Evolutionary conservation across 768 basidiomycete genomes (phyloP).

Genomic region (Leucocoprinus leucothites): DNA sequence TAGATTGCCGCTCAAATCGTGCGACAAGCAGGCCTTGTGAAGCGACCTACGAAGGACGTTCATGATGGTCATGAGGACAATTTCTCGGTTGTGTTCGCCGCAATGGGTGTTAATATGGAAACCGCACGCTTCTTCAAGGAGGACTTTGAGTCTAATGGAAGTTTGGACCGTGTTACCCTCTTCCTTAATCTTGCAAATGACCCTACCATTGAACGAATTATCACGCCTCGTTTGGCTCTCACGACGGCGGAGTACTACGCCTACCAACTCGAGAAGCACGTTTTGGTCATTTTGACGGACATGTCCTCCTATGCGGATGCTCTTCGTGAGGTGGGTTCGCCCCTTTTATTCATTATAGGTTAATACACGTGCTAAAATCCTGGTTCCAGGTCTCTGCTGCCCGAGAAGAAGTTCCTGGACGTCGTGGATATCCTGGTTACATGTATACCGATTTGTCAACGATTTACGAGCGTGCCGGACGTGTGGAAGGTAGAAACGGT

Average conservation of each 20-base stretch:
- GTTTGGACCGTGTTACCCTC: conserved; percentile 93
- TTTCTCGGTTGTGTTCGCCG: conserved; percentile 99
- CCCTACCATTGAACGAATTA: conserved; percentile 99
- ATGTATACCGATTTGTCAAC: conserved; percentile 99
- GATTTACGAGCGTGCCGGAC: conserved; percentile 98
- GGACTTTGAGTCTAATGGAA: conserved; percentile 98
- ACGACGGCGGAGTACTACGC: conserved; percentile 99
- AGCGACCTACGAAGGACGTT: conserved; percentile 93
- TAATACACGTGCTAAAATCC: conserved; percentile 18
- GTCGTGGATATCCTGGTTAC: conserved; percentile 97
- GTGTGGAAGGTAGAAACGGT: conserved; percentile 95
- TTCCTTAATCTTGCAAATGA: conserved; percentile 99
- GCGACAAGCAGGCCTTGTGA: conserved; percentile 97
- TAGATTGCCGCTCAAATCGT: conserved; percentile 99
- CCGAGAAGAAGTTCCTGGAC: conserved; percentile 98
- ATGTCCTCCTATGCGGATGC: conserved; percentile 99
- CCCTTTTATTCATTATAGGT: conserved; percentile 14
- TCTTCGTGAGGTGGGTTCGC: conserved; percentile 76
- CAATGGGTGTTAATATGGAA: conserved; percentile 99
- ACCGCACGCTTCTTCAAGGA: conserved; percentile 99
- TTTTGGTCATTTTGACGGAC: conserved; percentile 97
- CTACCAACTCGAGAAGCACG: conserved; percentile 99
- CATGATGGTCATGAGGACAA: conserved; percentile 99
- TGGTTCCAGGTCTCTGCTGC: conserved; percentile 84
- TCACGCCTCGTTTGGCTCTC: conserved; percentile 95